Conservation (phyloP, 2,329 filamentous ascomycete genomes). For the Calonectria hawksworthii region DNA sequence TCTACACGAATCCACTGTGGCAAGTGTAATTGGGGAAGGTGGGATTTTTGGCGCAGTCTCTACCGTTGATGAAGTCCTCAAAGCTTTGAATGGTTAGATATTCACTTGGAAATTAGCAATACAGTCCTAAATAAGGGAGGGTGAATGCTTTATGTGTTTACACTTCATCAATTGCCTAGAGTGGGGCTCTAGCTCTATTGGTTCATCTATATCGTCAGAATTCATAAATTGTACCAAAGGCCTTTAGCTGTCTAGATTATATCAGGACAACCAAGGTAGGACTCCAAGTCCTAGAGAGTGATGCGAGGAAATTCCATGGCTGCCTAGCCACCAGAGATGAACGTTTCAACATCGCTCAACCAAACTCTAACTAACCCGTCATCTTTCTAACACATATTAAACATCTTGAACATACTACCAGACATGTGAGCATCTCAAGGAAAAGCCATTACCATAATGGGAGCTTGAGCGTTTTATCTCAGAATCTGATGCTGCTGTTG, state of each 20-base stretch:
- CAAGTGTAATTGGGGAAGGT: neutral
- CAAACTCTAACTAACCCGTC: neutral
- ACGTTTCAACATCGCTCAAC: neutral
- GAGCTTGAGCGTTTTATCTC: no score
- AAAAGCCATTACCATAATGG: neutral
- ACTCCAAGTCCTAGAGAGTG: neutral
- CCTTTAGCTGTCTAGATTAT: neutral
- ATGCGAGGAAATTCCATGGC: neutral
- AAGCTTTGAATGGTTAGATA: neutral
- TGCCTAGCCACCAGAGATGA: neutral
- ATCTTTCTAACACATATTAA: neutral
- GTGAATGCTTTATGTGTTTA: neutral
- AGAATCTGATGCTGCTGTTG: neutral
- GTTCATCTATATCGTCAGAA: neutral
- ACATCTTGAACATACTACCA: neutral
- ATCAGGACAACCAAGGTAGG: neutral
- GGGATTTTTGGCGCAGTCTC: constrained; percentile 11
- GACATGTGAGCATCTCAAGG: neutral
- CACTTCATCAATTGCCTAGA: no score
- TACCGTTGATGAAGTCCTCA: neutral
- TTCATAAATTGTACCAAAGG: neutral
- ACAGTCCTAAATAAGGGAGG: neutral
- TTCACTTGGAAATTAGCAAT: neutral
- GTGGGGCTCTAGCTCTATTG: neutral
- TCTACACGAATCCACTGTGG: neutral